Conservation (phyloP, 148 eudicot species). For the Dianthus caryophyllus region DNA sequence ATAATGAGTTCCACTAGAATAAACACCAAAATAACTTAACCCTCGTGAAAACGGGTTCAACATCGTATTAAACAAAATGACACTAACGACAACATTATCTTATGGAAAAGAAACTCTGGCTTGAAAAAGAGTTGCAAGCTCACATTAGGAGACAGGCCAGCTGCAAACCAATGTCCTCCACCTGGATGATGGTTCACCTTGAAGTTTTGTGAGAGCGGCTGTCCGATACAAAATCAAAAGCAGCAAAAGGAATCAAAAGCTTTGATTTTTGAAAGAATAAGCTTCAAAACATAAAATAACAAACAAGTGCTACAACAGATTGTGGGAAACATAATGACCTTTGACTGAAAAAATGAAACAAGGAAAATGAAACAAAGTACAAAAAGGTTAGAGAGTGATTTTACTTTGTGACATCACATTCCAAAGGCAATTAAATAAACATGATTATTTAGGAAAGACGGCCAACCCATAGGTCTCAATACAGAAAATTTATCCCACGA, state of each 20-base stretch:
- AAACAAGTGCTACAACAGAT: background rate
- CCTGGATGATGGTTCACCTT: slow-evolving; percentile 96
- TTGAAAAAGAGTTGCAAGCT: slow-evolving; percentile 29
- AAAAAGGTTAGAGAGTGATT: too few relatives aligned
- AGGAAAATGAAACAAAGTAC: background rate
- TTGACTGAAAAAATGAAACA: background rate
- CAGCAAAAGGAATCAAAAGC: background rate
- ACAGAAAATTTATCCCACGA: too few relatives aligned
- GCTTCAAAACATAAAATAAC: background rate
- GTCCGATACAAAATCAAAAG: slow-evolving; percentile 6
- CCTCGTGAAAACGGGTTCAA: background rate
- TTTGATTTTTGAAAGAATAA: background rate
- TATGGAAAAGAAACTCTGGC: background rate
- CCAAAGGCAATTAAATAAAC: too few relatives aligned
- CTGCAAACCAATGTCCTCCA: slow-evolving; percentile 99
- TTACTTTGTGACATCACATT: too few relatives aligned
- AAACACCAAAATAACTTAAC: background rate
- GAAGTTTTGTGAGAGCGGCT: slow-evolving; percentile 74
- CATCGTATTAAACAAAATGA: background rate
- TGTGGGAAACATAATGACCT: background rate
- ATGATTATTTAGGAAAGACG: too few relatives aligned
- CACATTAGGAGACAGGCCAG: slow-evolving; percentile 98
- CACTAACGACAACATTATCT: background rate
- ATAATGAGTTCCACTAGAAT: background rate
- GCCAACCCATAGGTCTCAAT: too few relatives aligned